phyloP scores from a whole-genome alignment of 192 early-diverging fungal species.

The Backusella liffmaniae region DNA sequence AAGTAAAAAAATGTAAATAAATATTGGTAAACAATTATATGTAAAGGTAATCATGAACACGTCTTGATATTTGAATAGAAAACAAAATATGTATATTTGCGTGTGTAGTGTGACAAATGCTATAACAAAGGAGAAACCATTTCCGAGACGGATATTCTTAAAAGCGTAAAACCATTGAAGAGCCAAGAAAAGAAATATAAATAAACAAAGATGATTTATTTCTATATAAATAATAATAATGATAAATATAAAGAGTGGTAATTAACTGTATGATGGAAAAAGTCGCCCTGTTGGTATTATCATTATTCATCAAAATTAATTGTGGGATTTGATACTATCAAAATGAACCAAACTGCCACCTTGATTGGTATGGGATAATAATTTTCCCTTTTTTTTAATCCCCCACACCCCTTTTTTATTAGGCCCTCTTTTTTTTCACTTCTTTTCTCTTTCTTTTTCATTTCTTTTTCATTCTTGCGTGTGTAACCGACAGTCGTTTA shows the following conservation, averaged over 20 bases:
- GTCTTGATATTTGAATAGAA: background rate
- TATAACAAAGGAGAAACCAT: background rate
- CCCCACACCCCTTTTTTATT: background rate
- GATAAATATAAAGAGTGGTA: background rate
- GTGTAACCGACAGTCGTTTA: background rate
- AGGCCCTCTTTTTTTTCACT: background rate
- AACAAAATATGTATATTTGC: background rate
- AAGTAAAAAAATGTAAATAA: background rate
- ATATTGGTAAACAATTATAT: background rate
- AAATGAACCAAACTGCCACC: background rate
- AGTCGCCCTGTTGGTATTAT: background rate
- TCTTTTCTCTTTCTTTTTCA: background rate
- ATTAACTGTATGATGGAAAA: background rate
- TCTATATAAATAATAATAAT: background rate
- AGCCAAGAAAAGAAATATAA: background rate
- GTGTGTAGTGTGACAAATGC: background rate
- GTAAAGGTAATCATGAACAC: background rate
- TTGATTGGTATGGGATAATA: constrained; percentile 2
- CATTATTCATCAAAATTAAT: constrained; percentile 10
- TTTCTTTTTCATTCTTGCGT: background rate
- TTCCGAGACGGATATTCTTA: background rate
- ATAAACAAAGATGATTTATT: background rate
- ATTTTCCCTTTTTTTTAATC: background rate
- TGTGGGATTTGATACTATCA: constrained; percentile 3
- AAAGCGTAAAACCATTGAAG: background rate